Conservation (phyloP, 192 early-diverging fungal genomes). For the Diversispora eburnea region DNA sequence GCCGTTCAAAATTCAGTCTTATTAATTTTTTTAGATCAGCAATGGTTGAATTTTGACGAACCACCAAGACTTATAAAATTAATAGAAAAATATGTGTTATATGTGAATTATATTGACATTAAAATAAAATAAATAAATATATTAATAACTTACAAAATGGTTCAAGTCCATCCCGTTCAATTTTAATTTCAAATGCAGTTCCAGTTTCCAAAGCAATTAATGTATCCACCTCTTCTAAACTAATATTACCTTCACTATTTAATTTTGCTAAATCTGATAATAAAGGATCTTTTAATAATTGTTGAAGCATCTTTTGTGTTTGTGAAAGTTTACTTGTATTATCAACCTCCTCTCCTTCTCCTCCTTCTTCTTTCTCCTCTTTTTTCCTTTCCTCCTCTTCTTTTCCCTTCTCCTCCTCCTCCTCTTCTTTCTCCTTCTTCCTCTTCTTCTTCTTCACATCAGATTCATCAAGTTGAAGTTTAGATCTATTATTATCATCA, state of each 20-base stretch:
- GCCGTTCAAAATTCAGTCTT: neutral
- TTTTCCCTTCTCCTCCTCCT: no score
- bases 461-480: no score
- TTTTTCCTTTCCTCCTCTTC: no score
- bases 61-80: constrained; percentile 10
- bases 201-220: constrained; percentile 25
- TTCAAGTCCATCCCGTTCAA: constrained; percentile 5
- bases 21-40: constrained; percentile 24
- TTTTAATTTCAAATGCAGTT: constrained; percentile 24
- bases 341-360: neutral
- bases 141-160: constrained; percentile 8
- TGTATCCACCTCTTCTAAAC: constrained; percentile 21
- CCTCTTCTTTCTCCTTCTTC: no score
- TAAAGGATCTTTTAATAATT: constrained; percentile 24
- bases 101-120: neutral
- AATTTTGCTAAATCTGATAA: constrained; percentile 16
- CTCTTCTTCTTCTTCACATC: no score
- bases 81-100: neutral
- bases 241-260: neutral
- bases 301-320: constrained; percentile 14
- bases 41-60: constrained; percentile 22
- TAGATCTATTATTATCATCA: no score
- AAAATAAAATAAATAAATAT: neutral
- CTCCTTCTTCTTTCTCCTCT: no score
- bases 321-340: neutral